Evolutionary conservation across 805 yeast genomes (phyloP).

Genomic region (Nakazawaea ishiwadae): DNA sequence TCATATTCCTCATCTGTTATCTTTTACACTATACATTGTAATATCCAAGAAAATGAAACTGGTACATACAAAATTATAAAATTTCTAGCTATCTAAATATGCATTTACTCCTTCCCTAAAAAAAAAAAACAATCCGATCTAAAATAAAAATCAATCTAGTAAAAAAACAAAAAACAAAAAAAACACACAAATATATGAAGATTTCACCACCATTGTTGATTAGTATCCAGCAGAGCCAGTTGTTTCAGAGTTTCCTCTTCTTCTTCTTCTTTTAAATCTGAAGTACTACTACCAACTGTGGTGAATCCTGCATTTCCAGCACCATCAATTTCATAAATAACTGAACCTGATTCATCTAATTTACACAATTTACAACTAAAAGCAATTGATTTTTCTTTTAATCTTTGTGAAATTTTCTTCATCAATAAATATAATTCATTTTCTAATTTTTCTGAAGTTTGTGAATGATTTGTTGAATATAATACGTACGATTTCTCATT

Average conservation of each 20-base stretch:
- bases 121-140: too few relatives aligned
- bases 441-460: conserved; percentile 34
- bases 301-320: background rate
- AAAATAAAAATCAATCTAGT: too few relatives aligned
- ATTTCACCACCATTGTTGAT: conserved; percentile 6
- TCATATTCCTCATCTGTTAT: background rate
- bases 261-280: too few relatives aligned
- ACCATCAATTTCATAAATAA: conserved; percentile 24
- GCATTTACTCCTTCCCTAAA: too few relatives aligned
- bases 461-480: conserved; percentile 30
- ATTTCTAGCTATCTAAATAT: too few relatives aligned
- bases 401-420: conserved; percentile 27
- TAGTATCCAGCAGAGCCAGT: too few relatives aligned
- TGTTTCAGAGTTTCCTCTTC: too few relatives aligned
- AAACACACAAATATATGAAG: too few relatives aligned
- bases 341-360: conserved; percentile 32
- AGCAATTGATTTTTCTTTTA: conserved; percentile 40
- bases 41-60: too few relatives aligned
- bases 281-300: background rate
- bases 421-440: conserved; percentile 36
- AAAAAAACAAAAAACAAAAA: too few relatives aligned
- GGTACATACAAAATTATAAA: too few relatives aligned
- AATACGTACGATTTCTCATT: conserved; percentile 37
- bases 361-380: conserved; percentile 43
- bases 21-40: too few relatives aligned